Base-by-base conservation (phyloP, 2,329 filamentous ascomycete species). In the Penicillium rolfsii region DNA sequence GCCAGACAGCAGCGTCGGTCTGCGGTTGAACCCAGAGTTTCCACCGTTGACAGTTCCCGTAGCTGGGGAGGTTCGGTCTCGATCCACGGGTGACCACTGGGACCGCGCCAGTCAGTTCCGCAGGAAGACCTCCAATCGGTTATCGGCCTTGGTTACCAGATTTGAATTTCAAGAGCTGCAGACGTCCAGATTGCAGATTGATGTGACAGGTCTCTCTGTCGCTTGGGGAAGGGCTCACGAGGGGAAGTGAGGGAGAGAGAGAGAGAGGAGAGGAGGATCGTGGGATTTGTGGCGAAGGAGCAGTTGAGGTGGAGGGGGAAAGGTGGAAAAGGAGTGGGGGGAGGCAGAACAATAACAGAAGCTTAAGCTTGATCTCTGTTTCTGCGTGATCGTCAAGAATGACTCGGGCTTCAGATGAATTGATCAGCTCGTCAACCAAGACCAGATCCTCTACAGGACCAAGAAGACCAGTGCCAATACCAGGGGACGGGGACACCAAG, bases 71-170 rank as follows among this genome's bases (percentile, higher is more conserved):
- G 52, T 50, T 35, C 60, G 48, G 52, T 62, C 55, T 58, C 56
- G 61, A 65, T 61, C 61, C 65, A 68, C 62, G 65, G 66, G 52
- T 64, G 49, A 57, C 52, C 14, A 24, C 49, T 46, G 56, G 55
- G 54, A 59, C 61, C 55, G 63, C 58, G 60, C 63, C 52, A 56
- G 28, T 53, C 57, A 63, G 67, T 67, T 64, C 66, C 61, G 61
- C 63, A 64, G 64, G 28, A 30, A 36, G 52, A n/a, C 46, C 22
- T 22, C 28, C 26, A 49, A 45, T 35, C 50, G 41, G 11, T 48
- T 40, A 46, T 55, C n/a, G 26, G 30, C 41, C 33, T 53, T 36
- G 43, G 38, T 22, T 53, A 59, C 52, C 36, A 48, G 52, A 38
- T 30, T 53, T 26, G 24, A 48, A 43, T 40, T 30, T 53, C 33